Evolutionary conservation across 495 filamentous ascomycete species (phyloP).

Genomic region (Daldinia caldariorum): DNA sequence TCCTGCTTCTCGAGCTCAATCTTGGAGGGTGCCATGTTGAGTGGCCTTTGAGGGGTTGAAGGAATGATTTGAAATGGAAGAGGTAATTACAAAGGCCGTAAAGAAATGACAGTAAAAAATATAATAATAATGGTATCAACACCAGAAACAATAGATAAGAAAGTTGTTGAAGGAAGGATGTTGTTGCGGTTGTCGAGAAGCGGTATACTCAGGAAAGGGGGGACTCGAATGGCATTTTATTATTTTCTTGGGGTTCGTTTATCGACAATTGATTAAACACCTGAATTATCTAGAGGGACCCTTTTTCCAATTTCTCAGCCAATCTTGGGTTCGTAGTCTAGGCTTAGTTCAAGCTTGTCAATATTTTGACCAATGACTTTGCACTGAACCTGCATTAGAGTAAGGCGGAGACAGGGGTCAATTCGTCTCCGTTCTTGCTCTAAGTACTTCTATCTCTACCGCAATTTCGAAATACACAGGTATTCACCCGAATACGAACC

Average conservation of each 20-base stretch:
- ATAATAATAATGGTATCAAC: not conserved
- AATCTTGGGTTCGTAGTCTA: slow-evolving; percentile 23
- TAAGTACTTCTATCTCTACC: not conserved
- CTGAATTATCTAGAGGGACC: slow-evolving; percentile 2
- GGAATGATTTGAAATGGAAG: not conserved
- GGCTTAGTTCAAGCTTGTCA: slow-evolving; percentile 20
- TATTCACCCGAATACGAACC: slow-evolving; percentile 47
- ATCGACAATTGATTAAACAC: slow-evolving; percentile 36
- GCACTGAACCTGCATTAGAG: slow-evolving; percentile 30
- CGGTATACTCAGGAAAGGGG: slow-evolving; percentile 22
- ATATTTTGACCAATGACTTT: slow-evolving; percentile 18
- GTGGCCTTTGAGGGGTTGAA: slow-evolving; percentile 11
- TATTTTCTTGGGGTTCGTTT: slow-evolving; percentile 34
- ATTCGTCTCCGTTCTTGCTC: slow-evolving; percentile 2
- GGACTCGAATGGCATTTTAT: slow-evolving; percentile 32
- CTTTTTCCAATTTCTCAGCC: slow-evolving; percentile 34
- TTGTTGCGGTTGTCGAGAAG: slow-evolving; percentile 18
- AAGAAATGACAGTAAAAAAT: too few species aligned
- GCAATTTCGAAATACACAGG: slow-evolving; percentile 22
- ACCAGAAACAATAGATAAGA: not conserved
- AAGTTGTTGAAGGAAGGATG: slow-evolving; percentile 8
- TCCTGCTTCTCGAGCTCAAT: slow-evolving; percentile 81
- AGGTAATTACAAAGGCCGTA: slow-evolving; percentile 11
- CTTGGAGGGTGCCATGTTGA: slow-evolving; percentile 72
- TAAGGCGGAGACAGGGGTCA: slow-evolving; percentile 31